phyloP scores from a whole-genome alignment of 768 basidiomycete species.

The Trametes cubensis region DNA sequence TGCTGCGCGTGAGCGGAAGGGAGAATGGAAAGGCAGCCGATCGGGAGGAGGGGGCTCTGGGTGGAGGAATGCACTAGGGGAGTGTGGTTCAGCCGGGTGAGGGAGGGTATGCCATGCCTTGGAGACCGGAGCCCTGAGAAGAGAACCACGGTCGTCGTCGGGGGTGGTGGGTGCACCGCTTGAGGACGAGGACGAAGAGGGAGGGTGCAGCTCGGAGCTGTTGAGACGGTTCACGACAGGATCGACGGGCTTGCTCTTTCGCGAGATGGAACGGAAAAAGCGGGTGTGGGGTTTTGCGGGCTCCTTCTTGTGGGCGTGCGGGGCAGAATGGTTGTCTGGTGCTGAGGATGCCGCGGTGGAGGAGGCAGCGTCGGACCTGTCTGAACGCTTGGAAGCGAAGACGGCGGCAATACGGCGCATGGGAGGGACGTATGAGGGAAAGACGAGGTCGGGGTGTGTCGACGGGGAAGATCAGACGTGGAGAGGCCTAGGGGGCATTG shows the following conservation, averaged over 20 bases:
- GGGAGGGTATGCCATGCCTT: conserved; percentile 21
- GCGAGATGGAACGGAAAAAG: conserved; percentile 33
- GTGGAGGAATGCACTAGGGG: conserved; percentile 16
- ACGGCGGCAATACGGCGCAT: conserved; percentile 50
- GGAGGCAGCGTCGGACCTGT: conserved; percentile 41
- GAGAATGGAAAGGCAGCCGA: conserved; percentile 6
- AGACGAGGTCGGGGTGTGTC: neutral
- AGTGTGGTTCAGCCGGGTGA: conserved; percentile 15
- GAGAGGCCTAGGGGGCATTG: conserved; percentile 15
- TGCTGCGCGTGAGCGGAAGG: conserved; percentile 10
- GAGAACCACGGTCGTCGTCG: conserved; percentile 44
- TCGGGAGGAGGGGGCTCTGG: conserved; percentile 15
- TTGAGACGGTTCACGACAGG: conserved; percentile 36
- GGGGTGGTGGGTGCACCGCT: conserved; percentile 59
- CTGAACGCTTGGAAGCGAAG: conserved; percentile 46
- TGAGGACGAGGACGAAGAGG: conserved; percentile 57
- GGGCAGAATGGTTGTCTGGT: conserved; percentile 13
- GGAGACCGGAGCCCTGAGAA: conserved; percentile 17
- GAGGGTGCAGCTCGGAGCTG: conserved; percentile 27
- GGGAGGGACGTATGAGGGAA: conserved; percentile 7
- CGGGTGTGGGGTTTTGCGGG: conserved; percentile 23
- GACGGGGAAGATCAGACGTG: conserved; percentile 18
- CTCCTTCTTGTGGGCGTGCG: conserved; percentile 5
- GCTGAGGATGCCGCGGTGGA: conserved; percentile 24
- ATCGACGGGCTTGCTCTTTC: conserved; percentile 35